phyloP scores from a whole-genome alignment of 208 protist genomes.

The Sergeia podlipaevii region DNA sequence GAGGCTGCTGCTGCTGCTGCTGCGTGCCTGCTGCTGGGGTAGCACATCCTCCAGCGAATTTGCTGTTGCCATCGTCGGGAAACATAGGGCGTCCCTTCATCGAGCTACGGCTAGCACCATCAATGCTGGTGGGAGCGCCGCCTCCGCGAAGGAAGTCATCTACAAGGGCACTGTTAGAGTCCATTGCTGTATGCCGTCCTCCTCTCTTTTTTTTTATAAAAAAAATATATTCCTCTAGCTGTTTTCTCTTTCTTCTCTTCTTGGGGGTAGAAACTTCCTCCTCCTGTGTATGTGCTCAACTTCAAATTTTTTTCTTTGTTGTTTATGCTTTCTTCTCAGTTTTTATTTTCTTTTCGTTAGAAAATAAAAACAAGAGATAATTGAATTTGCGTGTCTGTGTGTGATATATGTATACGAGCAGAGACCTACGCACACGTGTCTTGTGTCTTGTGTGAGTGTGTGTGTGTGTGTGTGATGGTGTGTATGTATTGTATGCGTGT shows the following conservation, averaged over 20 bases:
- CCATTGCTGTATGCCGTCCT: conserved; percentile 4
- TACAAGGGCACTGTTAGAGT: conserved; percentile 5
- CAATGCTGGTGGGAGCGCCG: no score
- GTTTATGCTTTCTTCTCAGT: conserved; percentile 10
- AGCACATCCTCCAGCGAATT: no score
- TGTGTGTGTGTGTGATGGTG: neutral
- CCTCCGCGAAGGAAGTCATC: conserved; percentile 22
- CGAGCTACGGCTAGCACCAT: neutral
- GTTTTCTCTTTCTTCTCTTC: no score
- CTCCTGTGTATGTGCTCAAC: no score
- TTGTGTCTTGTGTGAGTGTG: no score
- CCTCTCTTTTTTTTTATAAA: conserved; percentile 5
- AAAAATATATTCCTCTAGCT: neutral
- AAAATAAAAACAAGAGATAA: conserved; percentile 5
- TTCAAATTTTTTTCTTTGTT: no score
- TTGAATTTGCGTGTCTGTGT: neutral
- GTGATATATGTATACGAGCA: no score
- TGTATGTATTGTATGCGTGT: neutral
- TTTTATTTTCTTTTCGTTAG: conserved; percentile 7
- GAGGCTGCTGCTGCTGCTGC: neutral
- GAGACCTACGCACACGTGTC: no score
- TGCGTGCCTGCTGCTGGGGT: conserved; percentile 4
- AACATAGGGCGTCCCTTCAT: neutral
- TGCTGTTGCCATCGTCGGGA: neutral
- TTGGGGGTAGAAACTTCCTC: no score